Evolutionary conservation across 495 filamentous ascomycete species (phyloP).

Genomic region (Annulohypoxylon bovei): DNA sequence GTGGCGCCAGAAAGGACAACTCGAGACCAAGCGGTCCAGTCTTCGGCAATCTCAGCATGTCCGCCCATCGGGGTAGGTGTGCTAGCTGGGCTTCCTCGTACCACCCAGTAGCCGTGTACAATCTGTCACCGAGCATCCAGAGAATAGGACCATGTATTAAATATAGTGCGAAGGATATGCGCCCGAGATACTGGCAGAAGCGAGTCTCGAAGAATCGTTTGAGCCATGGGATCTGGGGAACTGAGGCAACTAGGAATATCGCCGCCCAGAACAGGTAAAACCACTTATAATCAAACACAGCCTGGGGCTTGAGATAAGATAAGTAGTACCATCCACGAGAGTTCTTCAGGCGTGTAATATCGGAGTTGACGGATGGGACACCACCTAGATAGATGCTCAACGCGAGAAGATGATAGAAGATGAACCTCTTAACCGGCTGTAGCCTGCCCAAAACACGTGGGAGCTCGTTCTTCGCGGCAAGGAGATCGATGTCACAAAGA

Average conservation of each 20-base stretch:
- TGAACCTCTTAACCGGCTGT: constrained; percentile 53
- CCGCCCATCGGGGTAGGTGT: constrained; percentile 56
- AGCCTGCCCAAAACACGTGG: constrained; percentile 49
- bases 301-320: constrained; percentile 61
- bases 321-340: constrained; percentile 58
- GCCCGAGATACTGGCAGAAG: constrained; percentile 71
- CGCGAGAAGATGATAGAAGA: constrained; percentile 58
- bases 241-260: constrained; percentile 62
- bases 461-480: constrained; percentile 53
- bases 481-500: constrained; percentile 59
- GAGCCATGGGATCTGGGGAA: constrained; percentile 54
- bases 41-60: constrained; percentile 57
- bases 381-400: constrained; percentile 57
- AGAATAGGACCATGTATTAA: constrained; percentile 71
- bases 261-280: constrained; percentile 64
- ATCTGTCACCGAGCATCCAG: constrained; percentile 51
- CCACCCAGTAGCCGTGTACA: constrained; percentile 66
- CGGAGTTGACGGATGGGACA: constrained; percentile 52
- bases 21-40: constrained; percentile 65
- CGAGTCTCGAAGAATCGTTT: constrained; percentile 66
- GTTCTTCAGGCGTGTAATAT: constrained; percentile 48
- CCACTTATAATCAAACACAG: constrained; percentile 60
- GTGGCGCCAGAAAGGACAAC: constrained; percentile 60
- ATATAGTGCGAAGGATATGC: constrained; percentile 72
- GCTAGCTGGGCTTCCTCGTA: constrained; percentile 46